Evolutionary conservation across 108 stramenopile species (phyloP).

Genomic region (Skeletonema tropicum): DNA sequence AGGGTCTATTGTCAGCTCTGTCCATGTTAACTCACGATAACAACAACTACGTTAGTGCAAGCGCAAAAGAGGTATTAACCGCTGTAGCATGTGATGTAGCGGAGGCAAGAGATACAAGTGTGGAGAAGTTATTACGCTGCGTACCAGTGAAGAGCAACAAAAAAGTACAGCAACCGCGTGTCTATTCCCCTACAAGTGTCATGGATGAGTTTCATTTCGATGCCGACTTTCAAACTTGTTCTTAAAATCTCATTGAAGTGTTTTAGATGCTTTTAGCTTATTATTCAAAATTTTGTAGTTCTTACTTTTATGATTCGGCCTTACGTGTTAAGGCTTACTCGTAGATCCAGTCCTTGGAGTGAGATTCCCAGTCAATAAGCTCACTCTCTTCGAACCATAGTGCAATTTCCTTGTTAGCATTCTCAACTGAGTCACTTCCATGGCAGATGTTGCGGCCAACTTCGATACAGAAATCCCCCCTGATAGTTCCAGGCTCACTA

Average conservation of each 20-base stretch:
- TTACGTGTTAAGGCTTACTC: constrained; percentile 55
- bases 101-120: constrained; percentile 14
- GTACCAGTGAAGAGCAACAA: constrained; percentile 5
- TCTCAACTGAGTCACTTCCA: constrained; percentile 91
- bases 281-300: background rate
- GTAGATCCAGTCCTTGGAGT: constrained; percentile 86
- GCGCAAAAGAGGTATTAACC: constrained; percentile 14
- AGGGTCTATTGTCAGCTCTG: constrained; percentile 28
- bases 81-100: constrained; percentile 40
- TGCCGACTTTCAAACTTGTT: constrained; percentile 21
- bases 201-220: constrained; percentile 18
- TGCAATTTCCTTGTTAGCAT: constrained; percentile 92
- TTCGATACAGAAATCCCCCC: constrained; percentile 89
- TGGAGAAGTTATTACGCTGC: constrained; percentile 25
- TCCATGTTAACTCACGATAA: constrained; percentile 27
- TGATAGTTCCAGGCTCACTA: constrained; percentile 90
- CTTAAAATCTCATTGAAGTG: background rate
- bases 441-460: constrained; percentile 91
- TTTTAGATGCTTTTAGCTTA: background rate
- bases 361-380: constrained; percentile 73
- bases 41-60: constrained; percentile 13
- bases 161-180: constrained; percentile 18
- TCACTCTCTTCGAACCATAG: constrained; percentile 93
- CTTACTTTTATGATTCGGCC: background rate
- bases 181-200: constrained; percentile 38